Evolutionary conservation across 805 yeast species (phyloP), one percentile per base, ranked within the genome.

Genomic region (Cephaloascus fragrans): DNA sequence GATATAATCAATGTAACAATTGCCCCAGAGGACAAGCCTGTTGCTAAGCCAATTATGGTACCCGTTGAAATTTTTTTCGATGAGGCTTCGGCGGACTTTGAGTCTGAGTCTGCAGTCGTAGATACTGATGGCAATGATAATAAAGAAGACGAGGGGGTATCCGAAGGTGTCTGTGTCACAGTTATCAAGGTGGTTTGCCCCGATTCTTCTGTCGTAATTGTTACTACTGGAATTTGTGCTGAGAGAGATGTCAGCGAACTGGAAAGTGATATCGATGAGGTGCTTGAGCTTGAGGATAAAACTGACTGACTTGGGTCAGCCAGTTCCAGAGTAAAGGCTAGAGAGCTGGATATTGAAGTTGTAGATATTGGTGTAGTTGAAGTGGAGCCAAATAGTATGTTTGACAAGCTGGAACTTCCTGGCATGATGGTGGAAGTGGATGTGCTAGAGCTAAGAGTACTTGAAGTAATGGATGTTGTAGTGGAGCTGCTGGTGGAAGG

Each of bases 381-480:
- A 31, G 15, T 31, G 18, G 33, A 31, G n/a, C 33, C n/a, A 26
- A 14, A 26, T 10, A 9, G 9, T 26, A 14, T 26, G 14, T 14
- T 26, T 10, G 29, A 26, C 14, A n/a, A n/a, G n/a, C n/a, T n/a
- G n/a, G n/a, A n/a, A n/a, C n/a, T n/a, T n/a, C n/a, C n/a, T n/a
- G n/a, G n/a, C n/a, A n/a, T n/a, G n/a, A n/a, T n/a, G n/a, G n/a
- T n/a, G n/a, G 44, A 32, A 18, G 32, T 29, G 3, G 35, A 14
- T 17, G 39, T n/a, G 14, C 37, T 26, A 5, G 45, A 17, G 15
- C 49, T 26, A 12, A n/a, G n/a, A n/a, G 47, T 9, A 23, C 49
- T 34, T 12, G 52, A 16, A 12, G n/a, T 31, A 8, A 16, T 9
- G n/a, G 18, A 16, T 31, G 64, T 53, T 4, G 64, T 56, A 8